These are phyloP conservation scores for Backusella morwellensis DNA, from an alignment of 192 early-diverging fungal genomes.

Conservation along the genomic window DNA sequence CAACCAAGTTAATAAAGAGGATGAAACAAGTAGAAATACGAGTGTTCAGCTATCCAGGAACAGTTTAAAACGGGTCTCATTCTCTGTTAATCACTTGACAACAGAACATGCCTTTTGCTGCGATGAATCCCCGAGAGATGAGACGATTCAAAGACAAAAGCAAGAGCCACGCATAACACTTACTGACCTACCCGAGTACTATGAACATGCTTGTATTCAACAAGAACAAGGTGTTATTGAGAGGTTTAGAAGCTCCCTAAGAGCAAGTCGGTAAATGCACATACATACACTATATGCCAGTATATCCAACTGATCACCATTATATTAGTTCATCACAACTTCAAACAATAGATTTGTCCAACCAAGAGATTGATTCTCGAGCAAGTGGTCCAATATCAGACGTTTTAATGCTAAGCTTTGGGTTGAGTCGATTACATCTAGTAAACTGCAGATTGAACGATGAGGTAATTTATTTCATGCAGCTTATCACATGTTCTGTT, in stretches of 20 bases:
- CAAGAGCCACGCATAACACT: background rate
- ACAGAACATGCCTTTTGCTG: constrained; percentile 35
- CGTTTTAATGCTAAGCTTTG: constrained; percentile 73
- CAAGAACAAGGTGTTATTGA: constrained; percentile 19
- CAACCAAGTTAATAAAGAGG: background rate
- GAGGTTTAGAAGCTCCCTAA: constrained; percentile 6
- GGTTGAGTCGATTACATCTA: constrained; percentile 60
- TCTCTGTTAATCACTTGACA: constrained; percentile 49
- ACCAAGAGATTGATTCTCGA: constrained; percentile 46
- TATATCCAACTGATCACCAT: background rate
- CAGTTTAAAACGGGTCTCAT: constrained; percentile 48
- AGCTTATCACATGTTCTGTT: background rate
- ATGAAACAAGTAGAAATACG: background rate
- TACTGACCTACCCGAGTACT: constrained; percentile 13
- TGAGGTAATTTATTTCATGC: constrained; percentile 42
- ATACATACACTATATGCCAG: background rate
- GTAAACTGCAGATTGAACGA: constrained; percentile 73
- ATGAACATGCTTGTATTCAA: constrained; percentile 27
- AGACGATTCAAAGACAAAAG: background rate
- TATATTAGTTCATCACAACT: constrained; percentile 14
- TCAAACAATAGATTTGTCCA: constrained; percentile 26
- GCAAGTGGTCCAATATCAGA: constrained; percentile 72
- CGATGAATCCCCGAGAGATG: constrained; percentile 8
- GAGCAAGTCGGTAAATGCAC: constrained; percentile 5
- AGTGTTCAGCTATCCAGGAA: constrained; percentile 7